These are phyloP conservation scores for Xylaria telfairii DNA, from an alignment of 495 filamentous ascomycete genomes.

Conservation along the genomic window DNA sequence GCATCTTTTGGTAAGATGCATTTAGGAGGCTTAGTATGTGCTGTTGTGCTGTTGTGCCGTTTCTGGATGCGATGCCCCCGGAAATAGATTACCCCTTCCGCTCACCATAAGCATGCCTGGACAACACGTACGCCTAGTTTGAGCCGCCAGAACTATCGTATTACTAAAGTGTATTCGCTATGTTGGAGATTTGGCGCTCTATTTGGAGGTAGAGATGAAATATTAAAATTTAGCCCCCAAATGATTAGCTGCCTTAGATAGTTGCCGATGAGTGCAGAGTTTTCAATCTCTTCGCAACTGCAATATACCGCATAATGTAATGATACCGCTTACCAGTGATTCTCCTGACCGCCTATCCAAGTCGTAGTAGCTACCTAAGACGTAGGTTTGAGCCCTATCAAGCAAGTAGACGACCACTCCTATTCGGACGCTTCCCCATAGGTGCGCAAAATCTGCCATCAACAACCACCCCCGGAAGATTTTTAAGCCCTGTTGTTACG, in stretches of 20 bases:
- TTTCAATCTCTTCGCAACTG: background rate
- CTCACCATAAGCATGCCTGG: background rate
- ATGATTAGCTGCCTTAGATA: too few species aligned
- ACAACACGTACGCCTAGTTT: background rate
- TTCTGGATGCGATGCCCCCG: background rate
- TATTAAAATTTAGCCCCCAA: slow-evolving; percentile 15
- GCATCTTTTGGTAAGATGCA: background rate
- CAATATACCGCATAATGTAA: slow-evolving; percentile 6
- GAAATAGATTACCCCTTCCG: background rate
- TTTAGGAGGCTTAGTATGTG: background rate
- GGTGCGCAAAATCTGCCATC: background rate
- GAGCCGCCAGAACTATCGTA: background rate
- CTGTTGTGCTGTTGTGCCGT: background rate
- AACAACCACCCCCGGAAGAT: background rate
- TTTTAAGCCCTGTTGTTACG: background rate
- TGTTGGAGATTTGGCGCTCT: background rate
- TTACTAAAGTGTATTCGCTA: background rate
- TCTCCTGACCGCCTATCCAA: background rate
- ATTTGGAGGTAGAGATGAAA: background rate
- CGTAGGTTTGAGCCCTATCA: background rate
- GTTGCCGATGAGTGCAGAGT: background rate
- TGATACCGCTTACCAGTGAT: background rate
- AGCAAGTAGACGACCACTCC: background rate
- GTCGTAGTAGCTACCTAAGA: slow-evolving; percentile 3
- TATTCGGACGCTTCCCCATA: background rate